Percentiles rank a stretch among this genome's conserved stretches.
These are phyloP conservation scores for Thermochaetoides thermophila DNA, from an alignment of 495 filamentous ascomycete species.

Conservation along the genomic window DNA sequence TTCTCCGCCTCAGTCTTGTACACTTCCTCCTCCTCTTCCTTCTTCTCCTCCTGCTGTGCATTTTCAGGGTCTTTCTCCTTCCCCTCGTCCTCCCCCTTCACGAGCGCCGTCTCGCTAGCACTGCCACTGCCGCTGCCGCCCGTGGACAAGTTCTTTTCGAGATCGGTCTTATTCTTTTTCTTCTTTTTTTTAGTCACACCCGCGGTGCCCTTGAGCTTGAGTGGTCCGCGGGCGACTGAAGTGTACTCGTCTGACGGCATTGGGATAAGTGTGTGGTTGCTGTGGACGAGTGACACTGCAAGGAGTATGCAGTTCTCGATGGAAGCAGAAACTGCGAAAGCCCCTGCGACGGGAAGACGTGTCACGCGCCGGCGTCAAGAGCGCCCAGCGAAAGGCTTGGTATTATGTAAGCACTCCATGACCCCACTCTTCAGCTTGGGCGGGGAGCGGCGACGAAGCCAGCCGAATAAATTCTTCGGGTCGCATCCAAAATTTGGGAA, in stretches of 20 bases:
- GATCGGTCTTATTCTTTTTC: slow-evolving; percentile 28
- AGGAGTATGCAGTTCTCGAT: background rate
- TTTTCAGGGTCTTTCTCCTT: background rate
- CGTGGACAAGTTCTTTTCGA: slow-evolving; percentile 22
- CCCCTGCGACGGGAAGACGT: no score
- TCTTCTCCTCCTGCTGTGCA: slow-evolving; percentile 2
- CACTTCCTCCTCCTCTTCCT: slow-evolving; percentile 12
- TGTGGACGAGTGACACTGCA: no score
- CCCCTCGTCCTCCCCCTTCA: background rate
- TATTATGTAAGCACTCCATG: no score
- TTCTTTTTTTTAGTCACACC: slow-evolving; percentile 44
- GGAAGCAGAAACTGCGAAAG: no score
- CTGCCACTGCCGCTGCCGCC: slow-evolving; percentile 4
- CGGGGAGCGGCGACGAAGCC: no score
- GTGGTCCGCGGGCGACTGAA: slow-evolving; percentile 46
- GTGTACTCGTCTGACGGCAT: slow-evolving; percentile 58
- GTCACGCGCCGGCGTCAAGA: no score
- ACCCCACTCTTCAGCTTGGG: no score
- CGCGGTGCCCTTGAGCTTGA: slow-evolving; percentile 68
- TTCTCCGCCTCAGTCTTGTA: slow-evolving; percentile 77
- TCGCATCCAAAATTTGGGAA: slow-evolving; percentile 1
- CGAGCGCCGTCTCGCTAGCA: no score
- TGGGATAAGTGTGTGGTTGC: slow-evolving; percentile 1
- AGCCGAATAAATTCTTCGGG: background rate
- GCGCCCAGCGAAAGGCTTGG: no score